Percentiles rank a stretch among this genome's conserved stretches.
phyloP scores from a whole-genome alignment of 495 filamentous ascomycete genomes.

The Aspergillus olivimuriae region DNA sequence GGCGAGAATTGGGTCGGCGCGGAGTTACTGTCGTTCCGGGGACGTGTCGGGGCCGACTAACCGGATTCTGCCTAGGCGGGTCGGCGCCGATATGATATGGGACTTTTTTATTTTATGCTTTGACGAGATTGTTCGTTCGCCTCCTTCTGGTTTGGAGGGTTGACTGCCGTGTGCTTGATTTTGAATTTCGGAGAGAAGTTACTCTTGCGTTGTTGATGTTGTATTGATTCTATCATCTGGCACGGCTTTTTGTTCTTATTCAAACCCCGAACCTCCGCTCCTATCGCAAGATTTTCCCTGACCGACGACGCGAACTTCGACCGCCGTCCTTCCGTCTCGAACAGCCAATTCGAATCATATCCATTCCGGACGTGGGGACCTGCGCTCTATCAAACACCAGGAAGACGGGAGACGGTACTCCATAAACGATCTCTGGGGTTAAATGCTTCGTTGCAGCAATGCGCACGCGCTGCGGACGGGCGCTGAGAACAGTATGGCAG shows the following conservation, averaged over 20 bases:
- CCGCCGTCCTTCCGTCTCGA: too few species aligned
- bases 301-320: too few species aligned
- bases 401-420: too few species aligned
- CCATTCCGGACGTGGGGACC: too few species aligned
- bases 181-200: not conserved
- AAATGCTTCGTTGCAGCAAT: constrained; percentile 23
- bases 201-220: not conserved
- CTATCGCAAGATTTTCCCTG: not conserved
- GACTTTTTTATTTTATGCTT: not conserved
- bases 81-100: constrained; percentile 1
- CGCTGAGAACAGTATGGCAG: constrained; percentile 6
- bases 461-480: constrained; percentile 12
- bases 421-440: too few species aligned
- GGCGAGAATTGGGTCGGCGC: not conserved
- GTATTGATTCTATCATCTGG: not conserved
- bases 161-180: not conserved
- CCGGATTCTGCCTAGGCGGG: constrained; percentile 1
- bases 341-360: too few species aligned
- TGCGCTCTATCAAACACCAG: too few species aligned
- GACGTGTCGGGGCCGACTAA: not conserved
- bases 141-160: not conserved
- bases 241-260: not conserved
- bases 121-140: too few species aligned
- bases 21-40: not conserved
- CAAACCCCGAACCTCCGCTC: not conserved